Evolutionary conservation across 331 rosid species (phyloP).

Genomic region (Pyracantha coccinea): DNA sequence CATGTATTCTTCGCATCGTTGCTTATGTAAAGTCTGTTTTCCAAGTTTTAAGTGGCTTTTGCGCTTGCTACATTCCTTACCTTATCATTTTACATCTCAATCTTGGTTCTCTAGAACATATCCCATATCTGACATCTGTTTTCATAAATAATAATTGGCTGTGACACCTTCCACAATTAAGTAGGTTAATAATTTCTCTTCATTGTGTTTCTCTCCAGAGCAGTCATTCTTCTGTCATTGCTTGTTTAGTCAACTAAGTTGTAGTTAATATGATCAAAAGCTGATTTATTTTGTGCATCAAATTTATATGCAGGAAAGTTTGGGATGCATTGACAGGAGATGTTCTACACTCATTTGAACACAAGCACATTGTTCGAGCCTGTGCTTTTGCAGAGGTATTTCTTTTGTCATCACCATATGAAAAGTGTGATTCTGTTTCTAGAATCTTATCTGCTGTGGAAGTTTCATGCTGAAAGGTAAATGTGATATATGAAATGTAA

Average conservation of each 20-base stretch:
- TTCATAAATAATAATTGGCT: neutral
- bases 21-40: too few relatives aligned
- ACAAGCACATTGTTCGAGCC: slow-evolving; percentile 97
- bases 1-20: too few relatives aligned
- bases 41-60: neutral
- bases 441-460: neutral
- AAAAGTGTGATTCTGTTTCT: neutral
- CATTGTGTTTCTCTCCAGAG: neutral
- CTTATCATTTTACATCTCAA: too few relatives aligned
- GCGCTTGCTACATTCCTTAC: neutral
- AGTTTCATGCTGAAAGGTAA: neutral
- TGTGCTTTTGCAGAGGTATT: slow-evolving; percentile 89
- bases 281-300: slow-evolving; percentile 7
- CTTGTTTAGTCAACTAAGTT: neutral
- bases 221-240: neutral
- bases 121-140: neutral
- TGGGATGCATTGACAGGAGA: slow-evolving; percentile 99
- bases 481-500: neutral
- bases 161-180: neutral
- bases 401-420: neutral
- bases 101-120: too few relatives aligned
- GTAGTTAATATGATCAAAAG: neutral
- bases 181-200: neutral
- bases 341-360: slow-evolving; percentile 86
- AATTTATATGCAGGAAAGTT: slow-evolving; percentile 62